These are phyloP conservation scores for Elongisporangium senticosum DNA, from an alignment of 352 stramenopile genomes.

Conservation along the genomic window DNA sequence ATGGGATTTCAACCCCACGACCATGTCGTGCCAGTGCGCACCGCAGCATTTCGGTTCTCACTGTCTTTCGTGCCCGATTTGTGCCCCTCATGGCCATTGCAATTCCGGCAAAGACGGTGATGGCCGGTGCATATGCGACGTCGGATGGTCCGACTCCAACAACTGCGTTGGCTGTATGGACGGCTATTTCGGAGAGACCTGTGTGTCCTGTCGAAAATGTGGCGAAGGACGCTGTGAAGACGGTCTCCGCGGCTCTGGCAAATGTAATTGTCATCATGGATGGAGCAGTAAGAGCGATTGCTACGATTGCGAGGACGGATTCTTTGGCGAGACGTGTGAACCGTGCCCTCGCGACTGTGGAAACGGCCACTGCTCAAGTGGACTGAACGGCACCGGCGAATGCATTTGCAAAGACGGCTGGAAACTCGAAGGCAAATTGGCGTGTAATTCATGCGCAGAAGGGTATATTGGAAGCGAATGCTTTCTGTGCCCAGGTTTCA, in stretches of 20 bases:
- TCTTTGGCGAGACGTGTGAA: constrained; percentile 68
- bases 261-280: constrained; percentile 77
- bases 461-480: constrained; percentile 74
- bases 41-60: constrained; percentile 75
- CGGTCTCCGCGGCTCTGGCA: constrained; percentile 60
- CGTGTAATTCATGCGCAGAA: constrained; percentile 68
- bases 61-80: constrained; percentile 82
- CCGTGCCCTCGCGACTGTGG: constrained; percentile 66
- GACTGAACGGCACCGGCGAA: constrained; percentile 67
- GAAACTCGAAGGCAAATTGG: constrained; percentile 47
- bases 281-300: constrained; percentile 75
- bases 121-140: constrained; percentile 77
- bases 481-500: constrained; percentile 62
- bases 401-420: constrained; percentile 77
- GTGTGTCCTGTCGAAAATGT: constrained; percentile 66
- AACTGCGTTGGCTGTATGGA: constrained; percentile 86
- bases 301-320: constrained; percentile 79
- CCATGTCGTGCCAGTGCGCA: constrained; percentile 82
- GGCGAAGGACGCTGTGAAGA: constrained; percentile 79
- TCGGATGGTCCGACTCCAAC: constrained; percentile 84
- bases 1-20: constrained; percentile 86
- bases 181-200: constrained; percentile 75
- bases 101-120: constrained; percentile 79
- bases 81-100: constrained; percentile 76
- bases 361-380: constrained; percentile 71